phyloP scores from a whole-genome alignment of 1,284 basidiomycete species.

The Boletellus deceptivus region DNA sequence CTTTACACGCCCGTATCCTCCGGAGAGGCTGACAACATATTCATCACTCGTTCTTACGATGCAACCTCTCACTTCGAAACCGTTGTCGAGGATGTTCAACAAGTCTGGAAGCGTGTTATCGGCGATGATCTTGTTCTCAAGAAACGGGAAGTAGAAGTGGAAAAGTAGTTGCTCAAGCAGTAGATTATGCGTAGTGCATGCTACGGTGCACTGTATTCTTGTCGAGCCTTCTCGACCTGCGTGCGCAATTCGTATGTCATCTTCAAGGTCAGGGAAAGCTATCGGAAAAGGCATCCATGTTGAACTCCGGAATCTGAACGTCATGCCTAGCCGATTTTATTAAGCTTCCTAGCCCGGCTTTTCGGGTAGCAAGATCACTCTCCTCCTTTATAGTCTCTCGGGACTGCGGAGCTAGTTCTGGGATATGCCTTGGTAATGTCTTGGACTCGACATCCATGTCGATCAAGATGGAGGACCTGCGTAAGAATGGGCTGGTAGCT shows the following conservation, averaged over 20 bases:
- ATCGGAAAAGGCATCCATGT: slow-evolving; percentile 64
- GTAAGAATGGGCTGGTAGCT: slow-evolving; percentile 51
- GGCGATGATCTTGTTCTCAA: slow-evolving; percentile 77
- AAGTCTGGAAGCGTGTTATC: slow-evolving; percentile 87
- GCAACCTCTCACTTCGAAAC: slow-evolving; percentile 99
- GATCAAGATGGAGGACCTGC: slow-evolving; percentile 74
- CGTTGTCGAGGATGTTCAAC: slow-evolving; percentile 90
- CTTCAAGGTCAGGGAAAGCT: slow-evolving; percentile 10
- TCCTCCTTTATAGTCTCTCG: slow-evolving; percentile 46
- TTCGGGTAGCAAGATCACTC: slow-evolving; percentile 57
- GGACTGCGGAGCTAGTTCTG: slow-evolving; percentile 31
- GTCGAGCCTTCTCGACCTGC: slow-evolving; percentile 7
- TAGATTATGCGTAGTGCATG: slow-evolving; percentile 9
- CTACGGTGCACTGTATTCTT: slow-evolving; percentile 14
- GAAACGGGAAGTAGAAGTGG: slow-evolving; percentile 74
- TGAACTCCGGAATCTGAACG: slow-evolving; percentile 81
- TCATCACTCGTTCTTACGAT: slow-evolving; percentile 97
- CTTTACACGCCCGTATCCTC: slow-evolving; percentile 87
- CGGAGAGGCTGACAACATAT: slow-evolving; percentile 86
- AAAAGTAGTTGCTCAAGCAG: slow-evolving; percentile 42
- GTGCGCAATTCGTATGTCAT: slow-evolving; percentile 6
- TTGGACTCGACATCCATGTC: slow-evolving; percentile 80
- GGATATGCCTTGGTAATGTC: slow-evolving; percentile 58
- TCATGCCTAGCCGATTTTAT: slow-evolving; percentile 88
- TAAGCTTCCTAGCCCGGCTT: slow-evolving; percentile 76